Evolutionary conservation across 1,284 basidiomycete species (phyloP), one percentile per base, ranked within the genome.

Genomic region (Sutorius eximius): DNA sequence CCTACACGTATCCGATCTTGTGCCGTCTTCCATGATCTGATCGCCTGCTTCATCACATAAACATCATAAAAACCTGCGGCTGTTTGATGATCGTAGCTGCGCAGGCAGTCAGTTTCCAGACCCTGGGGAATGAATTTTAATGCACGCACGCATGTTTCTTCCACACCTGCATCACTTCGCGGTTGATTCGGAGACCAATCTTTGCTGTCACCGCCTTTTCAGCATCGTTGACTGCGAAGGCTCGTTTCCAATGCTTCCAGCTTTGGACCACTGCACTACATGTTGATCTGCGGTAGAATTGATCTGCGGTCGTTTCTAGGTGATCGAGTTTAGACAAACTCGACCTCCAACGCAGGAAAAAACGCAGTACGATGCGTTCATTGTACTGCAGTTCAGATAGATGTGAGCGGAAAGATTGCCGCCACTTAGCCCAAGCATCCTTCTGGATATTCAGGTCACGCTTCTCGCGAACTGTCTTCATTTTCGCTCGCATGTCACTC

Each of bases 341-440:
- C 18, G 62, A 62, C 65, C 75, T 82, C 87, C 87, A 90, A 32
- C 66, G 75, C 42, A 62, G 58, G 59, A 81, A 79, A 54, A 72
- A 77, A 11, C 76, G 75, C 29, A 67, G 52, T 12, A 78, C 59
- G 6, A 86, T 57, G 45, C 71, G 74, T 57, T 73, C 68, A 24
- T 71, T 62, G 58, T 82, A 79, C 56, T 80, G 78, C 50, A 78
- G 75, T 41, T 77, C 76, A 22, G 83, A 77, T 3, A 81, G 62
- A 42, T 73, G 77, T 9, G 75, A 74, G n/a, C 73, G 74, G 57
- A 81, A 76, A 11, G 74, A 71, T 55, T 81, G 82, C 41, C 78
- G 76, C 88, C 88, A 90, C 60, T 78, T 80, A 30, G 69, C 71
- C 83, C 83, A 87, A 15, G 77, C 77, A 59, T 82, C 77, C 61